Evolutionary conservation across 2,329 filamentous ascomycete genomes (phyloP).

Genomic region (Lojkania enalia): DNA sequence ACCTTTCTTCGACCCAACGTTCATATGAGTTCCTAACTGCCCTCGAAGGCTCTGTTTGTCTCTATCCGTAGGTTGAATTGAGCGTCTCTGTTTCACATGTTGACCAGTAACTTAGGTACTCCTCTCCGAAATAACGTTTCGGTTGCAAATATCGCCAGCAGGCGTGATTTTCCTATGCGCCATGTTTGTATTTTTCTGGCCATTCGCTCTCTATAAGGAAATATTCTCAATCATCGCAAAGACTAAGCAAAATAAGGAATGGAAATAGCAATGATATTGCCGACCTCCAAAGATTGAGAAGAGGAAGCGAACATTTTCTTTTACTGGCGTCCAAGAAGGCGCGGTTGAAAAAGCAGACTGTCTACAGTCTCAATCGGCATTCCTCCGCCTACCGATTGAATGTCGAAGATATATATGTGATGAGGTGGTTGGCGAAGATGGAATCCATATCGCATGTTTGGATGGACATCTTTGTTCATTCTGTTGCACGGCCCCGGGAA

Average conservation of each 20-base stretch:
- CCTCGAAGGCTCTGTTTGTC: too few relatives aligned
- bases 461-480: neutral
- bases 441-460: neutral
- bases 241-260: neutral
- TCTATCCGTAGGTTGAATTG: too few relatives aligned
- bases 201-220: neutral
- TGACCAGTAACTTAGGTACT: too few relatives aligned
- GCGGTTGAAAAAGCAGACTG: neutral
- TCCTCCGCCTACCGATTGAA: neutral
- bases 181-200: neutral
- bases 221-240: neutral
- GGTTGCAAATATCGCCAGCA: neutral
- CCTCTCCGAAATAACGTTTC: too few relatives aligned
- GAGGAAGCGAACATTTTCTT: neutral
- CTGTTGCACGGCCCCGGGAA: neutral
- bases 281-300: neutral
- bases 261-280: neutral
- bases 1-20: too few relatives aligned
- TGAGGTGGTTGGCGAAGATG: neutral
- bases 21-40: too few relatives aligned
- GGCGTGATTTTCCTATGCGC: neutral
- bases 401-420: neutral
- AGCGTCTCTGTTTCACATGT: too few relatives aligned
- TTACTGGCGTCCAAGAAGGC: neutral
- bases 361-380: neutral